Base-by-base conservation (phyloP, 2,329 filamentous ascomycete genomes). In the Hypomyces rosellus region DNA sequence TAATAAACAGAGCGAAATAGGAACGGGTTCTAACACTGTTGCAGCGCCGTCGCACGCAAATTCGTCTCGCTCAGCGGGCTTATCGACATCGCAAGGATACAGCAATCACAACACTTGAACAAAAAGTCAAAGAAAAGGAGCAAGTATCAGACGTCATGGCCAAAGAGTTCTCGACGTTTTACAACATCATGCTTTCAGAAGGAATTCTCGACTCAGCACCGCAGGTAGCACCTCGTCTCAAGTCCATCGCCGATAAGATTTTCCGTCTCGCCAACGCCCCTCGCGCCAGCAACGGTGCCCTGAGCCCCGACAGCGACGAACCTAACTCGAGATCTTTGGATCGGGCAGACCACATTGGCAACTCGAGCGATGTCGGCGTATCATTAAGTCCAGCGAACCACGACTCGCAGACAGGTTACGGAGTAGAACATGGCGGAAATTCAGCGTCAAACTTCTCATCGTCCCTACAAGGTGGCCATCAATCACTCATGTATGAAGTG, bases 81-180 rank as follows among this genome's bases (percentile, higher is more conserved):
- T 95, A 95, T 63, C 82, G 90, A 14, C 82, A 86, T 61, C 84
- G 90, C 46, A 95, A 95, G 68, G 90, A 95, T 63, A 85, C 79
- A 18, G 86, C 87, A 5, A 92, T 95, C 50, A 78, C 81, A 25
- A 81, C 80, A 1, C 74, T 95, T 11, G 85, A 89, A 62, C 77
- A 80, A 48, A 78, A 84, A 54, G 87, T 92, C 22, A 73, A 82
- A 48, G 76, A 80, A 20, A 77, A 95, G n/a, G 80, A 85, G 52
- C 74, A 76, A 13, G 81, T 78, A 18, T 85, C 91, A 53, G 78
- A 86, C 50, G 80, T 86, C 58, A 89, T 95, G 83, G 85, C 81
- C 67, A 81, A 76, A 46, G 78, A 82, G 0, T 90, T 95, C 58
- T 71, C 82, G 57, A 74, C 73, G 33, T 77, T 92, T 20, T 81